Base-by-base conservation (phyloP, 2,329 filamentous ascomycete species). In the Xylariaceae sp. region DNA sequence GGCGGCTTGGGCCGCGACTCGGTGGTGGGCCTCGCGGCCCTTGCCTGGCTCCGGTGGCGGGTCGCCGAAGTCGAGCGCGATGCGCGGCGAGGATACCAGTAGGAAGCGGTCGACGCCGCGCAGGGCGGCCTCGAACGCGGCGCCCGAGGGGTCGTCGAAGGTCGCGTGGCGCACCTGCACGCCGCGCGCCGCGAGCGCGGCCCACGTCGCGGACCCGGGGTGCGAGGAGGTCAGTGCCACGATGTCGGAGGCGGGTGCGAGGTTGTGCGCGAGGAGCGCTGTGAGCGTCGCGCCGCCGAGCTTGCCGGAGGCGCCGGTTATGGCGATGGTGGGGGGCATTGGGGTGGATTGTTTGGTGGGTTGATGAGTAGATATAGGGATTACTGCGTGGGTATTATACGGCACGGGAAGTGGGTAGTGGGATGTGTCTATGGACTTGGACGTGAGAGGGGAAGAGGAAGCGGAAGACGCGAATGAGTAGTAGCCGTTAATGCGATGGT, bases 271-370 rank as follows among this genome's bases (percentile, higher is more conserved):
- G 1, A 79, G 70, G 5, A 85, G 74, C 59, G 82, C 79, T 26
- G 72, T 71, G 66, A 80, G 72, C 26, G 80, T 81, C 63, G 79
- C 81, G 49, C 72, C 69, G 58, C 80, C 82, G 1, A 85, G 76
- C 32, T 74, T 80, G 40, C 82, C 83, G 0, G 81, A 77, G 19
- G 79, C 79, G 23, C 81, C 81, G 63, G 81, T 80, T 52, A 80
- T 74, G 53, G 76, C 77, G 56, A 78, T 71, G 2, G 70, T 75
- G 14, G 63, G n/a, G 40, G 16, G 10, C 19, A 48, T 12, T 48
- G 20, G 4, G 18, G 12, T 20, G 41, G 23, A n/a, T n/a, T 32
- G 14, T 10, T 21, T 50, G 32, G 14, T 37, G 14, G 3, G 32
- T 16, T 12, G 7, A 37, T 37, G 32, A 37, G 32, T 37, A 37